Percentiles rank a stretch among this genome's conserved stretches.
These are phyloP conservation scores for Apiospora marii DNA, from an alignment of 2,329 filamentous ascomycete species.

Conservation along the genomic window DNA sequence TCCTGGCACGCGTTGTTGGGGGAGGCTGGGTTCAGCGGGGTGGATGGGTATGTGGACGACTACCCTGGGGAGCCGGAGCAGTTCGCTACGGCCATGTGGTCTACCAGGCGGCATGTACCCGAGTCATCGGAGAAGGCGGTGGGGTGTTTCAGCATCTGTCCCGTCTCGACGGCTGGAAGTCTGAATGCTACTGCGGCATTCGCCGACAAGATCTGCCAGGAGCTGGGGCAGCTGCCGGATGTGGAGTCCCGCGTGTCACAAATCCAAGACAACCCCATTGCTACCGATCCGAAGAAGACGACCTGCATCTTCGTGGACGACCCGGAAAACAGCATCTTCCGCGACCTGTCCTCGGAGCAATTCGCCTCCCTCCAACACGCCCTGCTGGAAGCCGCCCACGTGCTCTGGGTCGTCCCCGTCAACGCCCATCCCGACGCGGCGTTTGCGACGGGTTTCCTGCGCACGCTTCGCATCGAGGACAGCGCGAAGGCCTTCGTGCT, in stretches of 20 bases:
- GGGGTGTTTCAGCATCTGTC: neutral
- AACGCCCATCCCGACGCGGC: neutral
- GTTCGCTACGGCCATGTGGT: neutral
- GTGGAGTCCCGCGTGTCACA: neutral
- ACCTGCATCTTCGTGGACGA: constrained; percentile 1
- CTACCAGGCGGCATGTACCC: neutral
- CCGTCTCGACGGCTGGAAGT: no score
- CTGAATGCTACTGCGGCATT: neutral
- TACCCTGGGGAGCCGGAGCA: constrained; percentile 5
- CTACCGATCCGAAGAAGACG: neutral
- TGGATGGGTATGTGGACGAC: neutral
- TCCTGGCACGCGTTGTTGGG: neutral
- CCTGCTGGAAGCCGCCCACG: neutral
- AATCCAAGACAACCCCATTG: neutral
- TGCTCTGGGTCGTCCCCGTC: constrained; percentile 10
- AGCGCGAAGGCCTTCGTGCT: neutral
- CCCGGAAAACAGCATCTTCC: neutral
- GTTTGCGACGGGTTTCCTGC: neutral
- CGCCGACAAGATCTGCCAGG: neutral
- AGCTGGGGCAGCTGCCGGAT: neutral
- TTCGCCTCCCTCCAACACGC: neutral
- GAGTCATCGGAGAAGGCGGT: neutral
- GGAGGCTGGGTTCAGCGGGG: neutral
- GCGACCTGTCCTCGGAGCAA: neutral
- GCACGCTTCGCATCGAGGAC: neutral